A percentile compares a stretch with the other conserved stretches of the same genome.
phyloP scores from a whole-genome alignment of 208 protist species.

The Leishmania lainsoni region DNA sequence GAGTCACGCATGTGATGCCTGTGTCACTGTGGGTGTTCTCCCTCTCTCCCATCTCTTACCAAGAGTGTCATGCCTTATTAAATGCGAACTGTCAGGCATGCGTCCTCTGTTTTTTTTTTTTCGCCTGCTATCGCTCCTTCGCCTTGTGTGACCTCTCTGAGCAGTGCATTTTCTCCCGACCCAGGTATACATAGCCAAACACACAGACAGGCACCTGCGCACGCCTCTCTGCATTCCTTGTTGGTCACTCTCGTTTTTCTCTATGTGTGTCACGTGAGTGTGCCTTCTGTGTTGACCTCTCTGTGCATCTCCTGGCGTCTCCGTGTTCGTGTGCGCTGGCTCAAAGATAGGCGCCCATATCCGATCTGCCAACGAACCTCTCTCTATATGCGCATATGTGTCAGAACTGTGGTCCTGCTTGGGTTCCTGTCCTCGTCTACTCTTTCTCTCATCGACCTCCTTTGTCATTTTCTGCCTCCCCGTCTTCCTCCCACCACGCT shows the following conservation, averaged over 20 bases:
- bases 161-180: neutral
- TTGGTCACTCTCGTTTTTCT: neutral
- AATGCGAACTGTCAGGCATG: neutral
- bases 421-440: neutral
- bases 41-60: neutral
- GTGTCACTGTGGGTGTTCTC: no score
- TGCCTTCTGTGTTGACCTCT: neutral
- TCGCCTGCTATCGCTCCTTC: neutral
- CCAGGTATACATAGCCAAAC: neutral
- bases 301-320: neutral
- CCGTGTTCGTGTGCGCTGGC: neutral
- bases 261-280: neutral
- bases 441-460: neutral
- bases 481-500: neutral
- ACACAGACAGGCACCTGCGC: neutral
- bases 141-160: neutral
- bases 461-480: neutral
- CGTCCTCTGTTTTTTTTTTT: neutral
- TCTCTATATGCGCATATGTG: neutral
- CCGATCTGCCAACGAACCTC: no score
- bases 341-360: no score
- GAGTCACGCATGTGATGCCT: slow-evolving; percentile 7
- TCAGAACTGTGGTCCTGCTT: neutral
- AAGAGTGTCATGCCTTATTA: neutral
- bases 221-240: neutral